Conservation (phyloP, 2,329 filamentous ascomycete species). For the Scleromitrula shiraiana region DNA sequence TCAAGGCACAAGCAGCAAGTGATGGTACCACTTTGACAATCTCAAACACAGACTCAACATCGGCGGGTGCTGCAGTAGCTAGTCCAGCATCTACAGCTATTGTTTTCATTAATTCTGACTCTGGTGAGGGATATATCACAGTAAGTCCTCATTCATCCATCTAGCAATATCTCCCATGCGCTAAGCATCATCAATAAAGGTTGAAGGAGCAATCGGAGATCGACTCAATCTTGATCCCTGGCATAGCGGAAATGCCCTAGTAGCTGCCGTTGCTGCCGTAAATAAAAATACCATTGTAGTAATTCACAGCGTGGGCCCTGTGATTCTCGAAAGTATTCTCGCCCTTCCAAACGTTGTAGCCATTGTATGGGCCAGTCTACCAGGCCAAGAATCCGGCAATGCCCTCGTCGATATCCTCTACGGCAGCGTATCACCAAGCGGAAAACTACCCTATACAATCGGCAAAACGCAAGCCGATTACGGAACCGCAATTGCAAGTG, state of each 20-base stretch:
- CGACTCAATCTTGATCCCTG: constrained; percentile 59
- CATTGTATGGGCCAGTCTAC: constrained; percentile 50
- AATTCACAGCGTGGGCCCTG: constrained; percentile 53
- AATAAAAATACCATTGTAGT: constrained; percentile 58
- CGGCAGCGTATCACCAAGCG: constrained; percentile 46
- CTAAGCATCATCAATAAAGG: constrained; percentile 11
- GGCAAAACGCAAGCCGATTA: constrained; percentile 43
- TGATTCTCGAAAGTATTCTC: constrained; percentile 51
- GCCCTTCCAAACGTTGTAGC: constrained; percentile 56
- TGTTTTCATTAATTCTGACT: constrained; percentile 59
- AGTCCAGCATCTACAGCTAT: constrained; percentile 53
- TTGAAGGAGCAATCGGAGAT: constrained; percentile 39
- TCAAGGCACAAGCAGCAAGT: constrained; percentile 46
- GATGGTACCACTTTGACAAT: constrained; percentile 47
- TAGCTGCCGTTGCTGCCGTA: constrained; percentile 46
- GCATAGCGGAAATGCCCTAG: constrained; percentile 40
- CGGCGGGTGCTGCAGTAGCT: constrained; percentile 20
- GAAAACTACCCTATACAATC: constrained; percentile 48
- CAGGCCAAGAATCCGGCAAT: constrained; percentile 54
- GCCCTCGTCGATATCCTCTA: constrained; percentile 54
- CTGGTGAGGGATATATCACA: constrained; percentile 57
- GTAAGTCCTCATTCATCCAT: constrained; percentile 7
- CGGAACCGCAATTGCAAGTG: constrained; percentile 24
- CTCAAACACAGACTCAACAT: constrained; percentile 43
- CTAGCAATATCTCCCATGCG: background rate